Base-by-base conservation (phyloP, 768 basidiomycete species). In the Hortiboletus campestris region DNA sequence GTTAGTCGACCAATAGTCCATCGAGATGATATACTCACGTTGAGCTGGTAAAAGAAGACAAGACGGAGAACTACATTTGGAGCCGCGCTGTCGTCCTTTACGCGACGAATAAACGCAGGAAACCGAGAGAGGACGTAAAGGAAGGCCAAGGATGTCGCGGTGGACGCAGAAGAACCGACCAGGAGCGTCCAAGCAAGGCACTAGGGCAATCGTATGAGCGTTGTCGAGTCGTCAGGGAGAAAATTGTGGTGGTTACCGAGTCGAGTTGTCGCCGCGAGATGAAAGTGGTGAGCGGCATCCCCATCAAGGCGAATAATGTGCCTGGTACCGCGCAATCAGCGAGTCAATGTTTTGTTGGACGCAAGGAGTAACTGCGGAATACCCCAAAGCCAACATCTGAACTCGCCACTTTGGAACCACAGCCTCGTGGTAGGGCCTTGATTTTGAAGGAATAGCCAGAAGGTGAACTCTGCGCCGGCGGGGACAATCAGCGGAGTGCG, bases 391-490 rank as follows among this genome's bases (percentile, higher is more conserved):
- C 91, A 93, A 17, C 81, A 65, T 42, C 78, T 78, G 67, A 85
- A 92, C 69, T 93, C 89, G 81, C 83, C 84, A 66, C 89, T 89
- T 22, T 81, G 74, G 69, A 92, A 92, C 91, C 91, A 93, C 32
- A 83, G 76, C 4, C 84, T 81, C 64, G 84, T 82, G 42, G 76
- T 72, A 0, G 86, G 86, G 4, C 86, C 86, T 72, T 91, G 90
- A 59, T 90, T 82, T 31, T 91, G 78, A 20, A 93, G 79, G 68
- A 92, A 93, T 29, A 92, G 65, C 91, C 91, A 93, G 64, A 91
- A 92, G 0, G 84, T 76, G 14, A 92, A 78, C 67, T 91, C 89
- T 90, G 67, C 25, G 28, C 16, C n/a, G 9, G 29, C 29, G 11
- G 22, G 31, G 40, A 35, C 13, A n/a, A 46, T 60, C 47, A 62